Evolutionary conservation across 805 yeast genomes (phyloP), one percentile per base, ranked within the genome.

Genomic region (Lipomyces kockii): DNA sequence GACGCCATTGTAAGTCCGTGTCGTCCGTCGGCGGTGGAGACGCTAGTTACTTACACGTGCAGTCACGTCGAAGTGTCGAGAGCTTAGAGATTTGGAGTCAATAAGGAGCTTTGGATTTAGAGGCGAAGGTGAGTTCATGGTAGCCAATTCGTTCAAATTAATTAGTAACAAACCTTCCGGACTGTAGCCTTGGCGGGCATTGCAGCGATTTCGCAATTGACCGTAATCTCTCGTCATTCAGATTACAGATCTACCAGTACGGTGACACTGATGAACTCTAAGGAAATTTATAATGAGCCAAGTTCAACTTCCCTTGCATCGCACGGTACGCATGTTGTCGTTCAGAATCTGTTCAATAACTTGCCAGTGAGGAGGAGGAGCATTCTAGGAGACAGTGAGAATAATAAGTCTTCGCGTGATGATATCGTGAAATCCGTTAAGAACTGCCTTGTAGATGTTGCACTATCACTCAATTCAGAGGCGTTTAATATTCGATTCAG

Each of bases 41-140:
- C 22, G 39, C 35, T 9, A 43, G 11, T 51, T 35, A 12, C n/a
- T 12, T 39, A 29, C 27, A 7, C 12, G n/a, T 17, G 6, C 7
- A 69, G 71, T 53, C 51, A 86, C 89, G 0, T 85, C 89, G 0
- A 87, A 86, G 71, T 32, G 80, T 4, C 20, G 56, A 1, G 56
- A 61, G 0, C n/a, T 77, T 2, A 69, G 73, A 0, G 81, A 78
- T 22, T 67, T 85, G 58, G 67, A 68, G n/a, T 17, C 53, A 9
- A 32, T 69, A 8, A 20, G 39, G 56, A 68, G 69, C n/a, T 68
- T 57, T 29, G 72, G 72, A 29, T 69, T 69, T 49, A 56, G 71
- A n/a, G 72, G 72, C 17, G 72, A 69, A 64, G 71, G 71, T 63
- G 57, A 11, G 58, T 29, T 11, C 11, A 12, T 11, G n/a, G 3